Evolutionary conservation across 1,284 basidiomycete genomes (phyloP).

Genomic region (Ustilago loliicola): DNA sequence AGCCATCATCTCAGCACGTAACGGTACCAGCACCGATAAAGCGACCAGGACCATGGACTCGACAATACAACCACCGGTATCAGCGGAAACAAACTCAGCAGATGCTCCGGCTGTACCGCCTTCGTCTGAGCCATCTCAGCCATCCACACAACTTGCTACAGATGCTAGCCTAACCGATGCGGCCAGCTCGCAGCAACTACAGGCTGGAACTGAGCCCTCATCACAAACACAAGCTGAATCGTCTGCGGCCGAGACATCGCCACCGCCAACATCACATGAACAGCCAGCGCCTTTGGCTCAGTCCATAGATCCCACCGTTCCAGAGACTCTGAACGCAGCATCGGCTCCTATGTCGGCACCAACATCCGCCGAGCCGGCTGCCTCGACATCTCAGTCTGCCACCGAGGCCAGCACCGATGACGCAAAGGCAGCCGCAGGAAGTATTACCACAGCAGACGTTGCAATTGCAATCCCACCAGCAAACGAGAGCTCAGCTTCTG

Average conservation of each 20-base stretch:
- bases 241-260: neutral
- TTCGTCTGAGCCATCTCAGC: slow-evolving; percentile 2
- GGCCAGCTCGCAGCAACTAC: neutral
- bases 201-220: neutral
- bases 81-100: neutral
- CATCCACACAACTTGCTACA: neutral
- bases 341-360: neutral
- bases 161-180: neutral
- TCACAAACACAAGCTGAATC: neutral
- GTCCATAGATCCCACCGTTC: neutral
- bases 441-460: neutral
- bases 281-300: neutral
- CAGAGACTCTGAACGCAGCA: neutral
- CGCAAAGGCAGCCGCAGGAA: neutral
- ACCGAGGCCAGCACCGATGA: neutral
- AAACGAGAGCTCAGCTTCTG: neutral
- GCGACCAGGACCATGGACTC: slow-evolving; percentile 3
- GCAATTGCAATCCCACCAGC: neutral
- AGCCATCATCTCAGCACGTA: neutral
- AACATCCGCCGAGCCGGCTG: neutral
- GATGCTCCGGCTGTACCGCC: neutral
- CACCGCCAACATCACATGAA: neutral
- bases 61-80: neutral
- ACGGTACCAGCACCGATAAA: neutral
- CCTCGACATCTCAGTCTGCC: neutral